A percentile compares a stretch with the other conserved stretches of the same genome.
phyloP scores from a whole-genome alignment of 2,329 filamentous ascomycete species.

The Sphaerulina populicola region DNA sequence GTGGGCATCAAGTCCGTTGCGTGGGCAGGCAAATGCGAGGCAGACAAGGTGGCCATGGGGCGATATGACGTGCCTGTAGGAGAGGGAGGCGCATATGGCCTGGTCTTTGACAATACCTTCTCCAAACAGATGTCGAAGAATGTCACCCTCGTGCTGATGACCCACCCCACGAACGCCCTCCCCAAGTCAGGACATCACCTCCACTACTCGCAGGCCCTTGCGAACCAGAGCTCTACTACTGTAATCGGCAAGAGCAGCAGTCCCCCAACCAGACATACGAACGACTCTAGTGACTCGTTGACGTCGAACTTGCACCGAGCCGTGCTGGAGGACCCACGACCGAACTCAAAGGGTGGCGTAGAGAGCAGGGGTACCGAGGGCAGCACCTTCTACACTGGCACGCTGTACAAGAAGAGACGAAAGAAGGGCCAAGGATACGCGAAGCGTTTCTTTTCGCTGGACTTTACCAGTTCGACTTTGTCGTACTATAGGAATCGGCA shows the following conservation, averaged over 20 bases:
- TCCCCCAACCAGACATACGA: slow-evolving; percentile 37
- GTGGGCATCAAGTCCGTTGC: slow-evolving; percentile 56
- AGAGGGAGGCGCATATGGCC: slow-evolving; percentile 84
- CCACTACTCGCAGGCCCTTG: slow-evolving; percentile 50
- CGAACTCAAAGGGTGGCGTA: slow-evolving; percentile 33
- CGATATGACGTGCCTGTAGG: slow-evolving; percentile 68
- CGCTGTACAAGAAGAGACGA: slow-evolving; percentile 77
- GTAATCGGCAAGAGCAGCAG: slow-evolving; percentile 30
- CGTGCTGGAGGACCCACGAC: slow-evolving; percentile 34
- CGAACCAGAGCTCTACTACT: slow-evolving; percentile 38
- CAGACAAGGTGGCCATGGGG: slow-evolving; percentile 87
- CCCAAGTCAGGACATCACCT: slow-evolving; percentile 67
- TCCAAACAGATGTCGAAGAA: slow-evolving; percentile 92
- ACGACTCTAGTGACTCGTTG: slow-evolving; percentile 46
- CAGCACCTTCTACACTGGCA: slow-evolving; percentile 67
- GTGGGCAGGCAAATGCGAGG: slow-evolving; percentile 93
- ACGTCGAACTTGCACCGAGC: slow-evolving; percentile 33
- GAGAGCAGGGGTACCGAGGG: slow-evolving; percentile 29
- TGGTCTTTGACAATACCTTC: slow-evolving; percentile 98
- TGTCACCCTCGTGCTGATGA: slow-evolving; percentile 87
- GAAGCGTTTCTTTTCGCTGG: slow-evolving; percentile 86
- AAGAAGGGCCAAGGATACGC: slow-evolving; percentile 94
- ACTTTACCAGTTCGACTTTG: slow-evolving; percentile 86
- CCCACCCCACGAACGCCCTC: slow-evolving; percentile 74
- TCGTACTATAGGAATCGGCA: slow-evolving; percentile 96